A percentile compares a stretch with the other conserved stretches of the same genome.
phyloP scores from a whole-genome alignment of 2,329 filamentous ascomycete genomes.

The Aspergillus sp. region DNA sequence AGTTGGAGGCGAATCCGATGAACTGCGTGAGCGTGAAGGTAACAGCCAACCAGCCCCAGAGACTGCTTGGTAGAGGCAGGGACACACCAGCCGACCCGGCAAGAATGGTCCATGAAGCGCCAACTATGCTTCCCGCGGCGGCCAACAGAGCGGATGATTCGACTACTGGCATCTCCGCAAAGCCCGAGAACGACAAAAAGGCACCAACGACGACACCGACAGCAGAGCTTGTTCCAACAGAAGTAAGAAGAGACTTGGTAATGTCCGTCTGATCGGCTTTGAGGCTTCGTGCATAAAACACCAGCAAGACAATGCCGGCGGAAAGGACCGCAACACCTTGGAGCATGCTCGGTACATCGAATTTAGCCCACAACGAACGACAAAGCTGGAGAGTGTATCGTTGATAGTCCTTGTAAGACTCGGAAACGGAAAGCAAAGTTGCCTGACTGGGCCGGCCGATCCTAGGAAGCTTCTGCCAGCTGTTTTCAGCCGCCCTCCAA shows the following conservation, averaged over 20 bases:
- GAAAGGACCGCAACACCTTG: constrained; percentile 73
- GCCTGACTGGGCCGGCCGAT: constrained; percentile 38
- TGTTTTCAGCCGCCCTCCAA: constrained; percentile 62
- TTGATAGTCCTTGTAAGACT: constrained; percentile 73
- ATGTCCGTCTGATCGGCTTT: constrained; percentile 56
- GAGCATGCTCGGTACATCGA: constrained; percentile 84
- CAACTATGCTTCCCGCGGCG: constrained; percentile 50
- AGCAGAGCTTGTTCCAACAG: constrained; percentile 53
- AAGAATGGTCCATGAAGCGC: constrained; percentile 44
- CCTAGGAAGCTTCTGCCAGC: constrained; percentile 52
- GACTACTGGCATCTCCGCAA: constrained; percentile 33
- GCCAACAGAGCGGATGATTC: constrained; percentile 43
- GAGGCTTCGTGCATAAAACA: constrained; percentile 69
- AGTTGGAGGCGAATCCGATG: constrained; percentile 94
- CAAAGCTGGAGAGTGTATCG: constrained; percentile 75
- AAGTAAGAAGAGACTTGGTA: constrained; percentile 55
- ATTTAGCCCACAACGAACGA: constrained; percentile 85
- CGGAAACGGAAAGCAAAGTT: constrained; percentile 48
- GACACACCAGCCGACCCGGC: constrained; percentile 43
- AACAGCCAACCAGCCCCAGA: constrained; percentile 87
- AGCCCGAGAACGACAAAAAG: constrained; percentile 21
- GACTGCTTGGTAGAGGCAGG: constrained; percentile 66
- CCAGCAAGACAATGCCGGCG: constrained; percentile 66
- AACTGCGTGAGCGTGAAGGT: constrained; percentile 84
- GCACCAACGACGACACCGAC: constrained; percentile 43